Evolutionary conservation across 108 stramenopile species (phyloP).

Genomic region (Pseudonitzschia delicatissima): DNA sequence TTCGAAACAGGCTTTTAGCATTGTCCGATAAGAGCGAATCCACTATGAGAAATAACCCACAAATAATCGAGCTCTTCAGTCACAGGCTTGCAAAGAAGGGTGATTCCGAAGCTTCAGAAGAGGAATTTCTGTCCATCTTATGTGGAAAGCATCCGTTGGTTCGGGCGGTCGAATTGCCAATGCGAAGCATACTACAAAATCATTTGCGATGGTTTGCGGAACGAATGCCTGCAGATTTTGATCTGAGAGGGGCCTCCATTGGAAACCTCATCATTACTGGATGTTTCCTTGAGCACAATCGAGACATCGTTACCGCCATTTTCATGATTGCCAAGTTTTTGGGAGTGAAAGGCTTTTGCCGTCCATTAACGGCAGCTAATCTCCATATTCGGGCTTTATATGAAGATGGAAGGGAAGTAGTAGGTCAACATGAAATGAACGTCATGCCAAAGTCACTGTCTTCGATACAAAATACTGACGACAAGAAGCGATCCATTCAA

Average conservation of each 20-base stretch:
- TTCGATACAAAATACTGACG: neutral
- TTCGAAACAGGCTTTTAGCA: conserved; percentile 22
- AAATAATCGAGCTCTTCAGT: conserved; percentile 15
- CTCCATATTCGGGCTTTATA: conserved; percentile 29
- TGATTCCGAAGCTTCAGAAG: neutral
- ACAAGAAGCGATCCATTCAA: no score
- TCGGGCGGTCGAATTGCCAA: conserved; percentile 25
- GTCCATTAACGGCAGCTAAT: conserved; percentile 32
- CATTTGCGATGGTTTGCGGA: conserved; percentile 31
- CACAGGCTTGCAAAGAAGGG: conserved; percentile 20
- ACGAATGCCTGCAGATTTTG: conserved; percentile 36
- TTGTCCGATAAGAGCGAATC: conserved; percentile 15
- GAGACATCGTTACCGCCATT: conserved; percentile 31
- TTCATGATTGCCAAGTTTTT: conserved; percentile 26
- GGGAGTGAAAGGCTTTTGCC: conserved; percentile 33
- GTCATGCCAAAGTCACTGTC: neutral
- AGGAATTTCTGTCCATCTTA: conserved; percentile 21
- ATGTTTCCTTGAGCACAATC: conserved; percentile 30
- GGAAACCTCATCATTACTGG: conserved; percentile 39
- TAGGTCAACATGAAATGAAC: conserved; percentile 34
- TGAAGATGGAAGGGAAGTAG: conserved; percentile 23
- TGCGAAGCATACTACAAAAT: conserved; percentile 25
- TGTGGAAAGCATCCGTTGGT: conserved; percentile 16
- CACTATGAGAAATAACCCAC: conserved; percentile 20
- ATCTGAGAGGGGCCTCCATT: conserved; percentile 34